Conservation (phyloP, 148 eudicot genomes). For the Beta vulgaris region DNA sequence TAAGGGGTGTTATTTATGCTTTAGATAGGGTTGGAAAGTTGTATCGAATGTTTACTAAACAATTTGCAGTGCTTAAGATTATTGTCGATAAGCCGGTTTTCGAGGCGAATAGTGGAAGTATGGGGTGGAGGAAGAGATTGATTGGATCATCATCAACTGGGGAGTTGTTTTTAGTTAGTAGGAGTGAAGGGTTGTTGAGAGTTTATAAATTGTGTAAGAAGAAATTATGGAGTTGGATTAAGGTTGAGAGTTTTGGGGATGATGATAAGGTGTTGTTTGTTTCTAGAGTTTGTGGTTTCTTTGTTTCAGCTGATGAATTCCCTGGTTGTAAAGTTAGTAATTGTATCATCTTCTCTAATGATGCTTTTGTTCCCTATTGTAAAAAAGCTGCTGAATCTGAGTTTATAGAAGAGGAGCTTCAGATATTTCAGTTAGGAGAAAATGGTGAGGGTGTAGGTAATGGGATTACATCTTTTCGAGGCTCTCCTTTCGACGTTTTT, state of each 20-base stretch:
- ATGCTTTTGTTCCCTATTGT: background rate
- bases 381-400: background rate
- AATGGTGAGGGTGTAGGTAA: background rate
- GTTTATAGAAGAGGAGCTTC: background rate
- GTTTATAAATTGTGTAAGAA: background rate
- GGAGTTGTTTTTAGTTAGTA: background rate
- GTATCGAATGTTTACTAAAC: background rate
- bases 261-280: background rate
- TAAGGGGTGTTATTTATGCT: background rate
- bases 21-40: background rate
- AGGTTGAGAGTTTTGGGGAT: background rate
- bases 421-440: background rate
- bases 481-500: background rate
- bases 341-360: background rate
- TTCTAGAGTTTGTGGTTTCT: background rate
- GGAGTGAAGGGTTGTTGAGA: background rate
- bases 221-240: background rate
- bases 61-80: background rate
- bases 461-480: too few species aligned
- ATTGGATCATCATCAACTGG: background rate
- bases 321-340: background rate
- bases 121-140: background rate
- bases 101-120: background rate
- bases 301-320: background rate
- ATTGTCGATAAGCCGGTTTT: background rate